Evolutionary conservation across 2,329 filamentous ascomycete genomes (phyloP).

Genomic region (Triangularia verruculosa): DNA sequence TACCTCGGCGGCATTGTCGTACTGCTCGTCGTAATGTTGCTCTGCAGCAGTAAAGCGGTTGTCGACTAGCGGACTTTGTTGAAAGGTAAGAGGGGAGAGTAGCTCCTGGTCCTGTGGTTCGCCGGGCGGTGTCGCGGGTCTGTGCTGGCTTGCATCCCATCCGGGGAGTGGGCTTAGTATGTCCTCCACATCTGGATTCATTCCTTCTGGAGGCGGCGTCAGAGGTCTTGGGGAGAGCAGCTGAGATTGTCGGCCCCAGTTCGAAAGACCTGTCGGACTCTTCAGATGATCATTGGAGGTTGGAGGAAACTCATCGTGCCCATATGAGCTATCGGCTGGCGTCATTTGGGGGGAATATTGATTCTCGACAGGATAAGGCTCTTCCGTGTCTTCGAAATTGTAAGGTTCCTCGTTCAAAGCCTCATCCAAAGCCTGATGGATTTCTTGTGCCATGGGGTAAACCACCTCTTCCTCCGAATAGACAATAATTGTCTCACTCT

Average conservation of each 20-base stretch:
- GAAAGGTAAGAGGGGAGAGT: not conserved
- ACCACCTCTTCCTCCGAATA: slow-evolving; percentile 1
- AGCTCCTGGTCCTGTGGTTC: not conserved
- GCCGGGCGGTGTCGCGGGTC: slow-evolving; percentile 7
- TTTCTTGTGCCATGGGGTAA: not conserved
- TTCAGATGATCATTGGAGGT: not conserved
- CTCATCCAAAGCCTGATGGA: not conserved
- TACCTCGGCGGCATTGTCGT: not conserved
- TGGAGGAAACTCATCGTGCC: not conserved
- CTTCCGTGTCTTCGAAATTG: not conserved
- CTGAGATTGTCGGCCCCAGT: slow-evolving; percentile 4
- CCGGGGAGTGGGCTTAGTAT: not conserved
- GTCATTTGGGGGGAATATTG: not conserved
- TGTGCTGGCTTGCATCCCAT: slow-evolving; percentile 14
- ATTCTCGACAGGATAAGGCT: not conserved
- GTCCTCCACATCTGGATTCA: not conserved
- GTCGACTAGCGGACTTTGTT: not conserved
- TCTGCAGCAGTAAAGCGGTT: not conserved
- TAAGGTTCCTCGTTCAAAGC: not conserved
- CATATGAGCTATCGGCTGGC: not conserved
- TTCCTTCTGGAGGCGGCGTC: slow-evolving; percentile 4
- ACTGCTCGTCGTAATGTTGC: not conserved
- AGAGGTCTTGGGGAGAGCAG: not conserved
- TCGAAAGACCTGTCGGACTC: not conserved
- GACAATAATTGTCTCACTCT: not conserved